phyloP scores from a whole-genome alignment of 2,329 filamentous ascomycete genomes.

The Beauveria caledonica region DNA sequence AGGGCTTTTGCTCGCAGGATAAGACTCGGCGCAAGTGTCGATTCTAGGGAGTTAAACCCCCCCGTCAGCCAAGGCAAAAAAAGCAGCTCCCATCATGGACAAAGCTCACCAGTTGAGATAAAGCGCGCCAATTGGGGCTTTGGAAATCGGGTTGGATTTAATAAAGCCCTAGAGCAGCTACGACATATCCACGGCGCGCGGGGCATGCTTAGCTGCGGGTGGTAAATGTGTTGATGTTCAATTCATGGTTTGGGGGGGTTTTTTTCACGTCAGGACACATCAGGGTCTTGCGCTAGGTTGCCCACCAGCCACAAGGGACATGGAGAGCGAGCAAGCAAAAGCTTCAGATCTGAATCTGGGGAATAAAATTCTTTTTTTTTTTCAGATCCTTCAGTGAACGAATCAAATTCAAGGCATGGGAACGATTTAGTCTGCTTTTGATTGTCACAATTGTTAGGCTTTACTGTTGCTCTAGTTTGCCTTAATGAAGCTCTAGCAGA shows the following conservation, averaged over 20 bases:
- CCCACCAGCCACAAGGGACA: too few species aligned
- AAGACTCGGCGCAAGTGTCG: conserved; percentile 42
- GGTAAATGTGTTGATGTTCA: conserved; percentile 18
- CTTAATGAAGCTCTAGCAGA: too few species aligned
- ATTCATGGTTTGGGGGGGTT: background rate
- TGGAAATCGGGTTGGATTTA: conserved; percentile 16
- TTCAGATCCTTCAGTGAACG: too few species aligned
- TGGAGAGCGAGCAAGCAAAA: too few species aligned
- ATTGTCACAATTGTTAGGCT: too few species aligned
- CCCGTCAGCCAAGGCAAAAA: background rate
- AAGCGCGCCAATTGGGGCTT: conserved; percentile 23
- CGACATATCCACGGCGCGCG: conserved; percentile 29
- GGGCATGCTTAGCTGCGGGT: conserved; percentile 20
- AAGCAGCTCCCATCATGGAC: too few species aligned
- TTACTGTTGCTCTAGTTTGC: too few species aligned
- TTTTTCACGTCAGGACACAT: background rate
- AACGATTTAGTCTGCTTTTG: too few species aligned
- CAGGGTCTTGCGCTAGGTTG: background rate
- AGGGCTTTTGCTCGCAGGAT: conserved; percentile 52
- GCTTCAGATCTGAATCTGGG: too few species aligned
- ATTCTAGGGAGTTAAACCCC: conserved; percentile 14
- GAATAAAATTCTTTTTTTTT: too few species aligned
- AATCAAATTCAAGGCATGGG: too few species aligned
- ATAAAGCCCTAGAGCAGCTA: conserved; percentile 24
- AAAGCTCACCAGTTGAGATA: conserved; percentile 24